Base-by-base conservation (phyloP, 129 eudicot species). In the Deinandra increscens region DNA sequence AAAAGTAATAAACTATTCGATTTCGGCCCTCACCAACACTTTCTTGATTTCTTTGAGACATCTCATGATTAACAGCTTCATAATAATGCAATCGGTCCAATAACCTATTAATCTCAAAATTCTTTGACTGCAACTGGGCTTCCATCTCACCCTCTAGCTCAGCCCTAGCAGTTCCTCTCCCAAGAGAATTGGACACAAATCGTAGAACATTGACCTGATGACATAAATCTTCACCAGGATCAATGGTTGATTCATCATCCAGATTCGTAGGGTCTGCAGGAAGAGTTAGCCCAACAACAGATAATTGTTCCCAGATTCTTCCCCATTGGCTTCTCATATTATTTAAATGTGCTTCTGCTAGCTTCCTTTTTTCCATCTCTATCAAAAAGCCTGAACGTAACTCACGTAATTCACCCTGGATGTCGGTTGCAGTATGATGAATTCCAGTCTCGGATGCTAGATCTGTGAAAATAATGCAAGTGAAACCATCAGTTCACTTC, bases 1-100 rank as follows among this genome's bases (percentile, higher is more conserved):
- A 46, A 42, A 66, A 9, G 15, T 34, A 37, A 39, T 37, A 62
- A 34, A 60, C 55, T 4, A 74, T 20, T 14, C 11, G 19, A 58
- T n/a, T n/a, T n/a, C n/a, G 1, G 9, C 23, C 13, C 96, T 83
- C 80, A 94, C 97, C 99, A 54, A 94, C 76, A 66, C 82, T 79
- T 85, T 94, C 94, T 84, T 89, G 99, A 84, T 94, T 94, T 85
- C 99, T 85, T 60, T 87, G 97, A 23, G 97, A 94, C 99, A 94
- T 94, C 73, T 94, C 99, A 63, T 81, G 83, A 82, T 90, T 94
- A 69, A 94, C 91, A 60, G 97, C 86, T 79, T 90, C 99, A 33
- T 89, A 94, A 78, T 89, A 94, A 50, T 66, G 95, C 69, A 94
- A 72, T 70, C 87, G 75, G 81, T 94, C 99, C 81, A 79, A 81